A percentile compares a stretch with the other conserved stretches of the same genome.
Conservation (phyloP, 495 filamentous ascomycete genomes). For the Annulohypoxylon moriforme region DNA sequence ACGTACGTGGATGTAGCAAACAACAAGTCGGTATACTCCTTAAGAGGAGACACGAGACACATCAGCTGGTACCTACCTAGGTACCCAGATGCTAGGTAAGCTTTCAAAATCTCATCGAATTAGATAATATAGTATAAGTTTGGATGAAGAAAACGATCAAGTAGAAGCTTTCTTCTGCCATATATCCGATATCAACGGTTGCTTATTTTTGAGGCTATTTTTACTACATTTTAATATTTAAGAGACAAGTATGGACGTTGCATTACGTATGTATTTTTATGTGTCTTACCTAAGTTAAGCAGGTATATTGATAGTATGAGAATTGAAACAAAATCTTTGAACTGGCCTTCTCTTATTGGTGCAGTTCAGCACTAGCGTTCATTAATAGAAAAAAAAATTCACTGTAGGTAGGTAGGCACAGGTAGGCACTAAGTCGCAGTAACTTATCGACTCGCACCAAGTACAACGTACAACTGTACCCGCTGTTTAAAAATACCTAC, state of each 20-base stretch:
- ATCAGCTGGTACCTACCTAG: neutral
- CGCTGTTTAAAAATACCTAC: conserved; percentile 36
- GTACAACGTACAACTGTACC: conserved; percentile 7
- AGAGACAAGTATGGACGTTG: neutral
- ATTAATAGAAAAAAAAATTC: conserved; percentile 5
- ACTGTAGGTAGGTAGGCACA: neutral
- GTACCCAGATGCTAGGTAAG: neutral
- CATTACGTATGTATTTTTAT: neutral
- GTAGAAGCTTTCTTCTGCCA: neutral
- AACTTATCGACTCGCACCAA: neutral
- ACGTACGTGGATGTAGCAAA: conserved; percentile 10
- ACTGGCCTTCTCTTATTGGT: neutral
- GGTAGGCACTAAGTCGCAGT: neutral
- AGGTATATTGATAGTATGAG: no score
- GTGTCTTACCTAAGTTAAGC: neutral
- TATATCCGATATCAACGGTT: neutral
- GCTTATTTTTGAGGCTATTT: neutral
- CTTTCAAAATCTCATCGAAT: neutral
- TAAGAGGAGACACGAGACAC: conserved; percentile 13
- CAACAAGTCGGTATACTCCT: neutral
- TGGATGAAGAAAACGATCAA: neutral
- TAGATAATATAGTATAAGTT: neutral
- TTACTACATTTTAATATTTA: neutral
- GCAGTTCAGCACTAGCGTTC: neutral
- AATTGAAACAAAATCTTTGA: neutral